A percentile compares a stretch with the other conserved stretches of the same genome.
phyloP scores from a whole-genome alignment of 495 filamentous ascomycete species.

The Penicillium cinerascens region DNA sequence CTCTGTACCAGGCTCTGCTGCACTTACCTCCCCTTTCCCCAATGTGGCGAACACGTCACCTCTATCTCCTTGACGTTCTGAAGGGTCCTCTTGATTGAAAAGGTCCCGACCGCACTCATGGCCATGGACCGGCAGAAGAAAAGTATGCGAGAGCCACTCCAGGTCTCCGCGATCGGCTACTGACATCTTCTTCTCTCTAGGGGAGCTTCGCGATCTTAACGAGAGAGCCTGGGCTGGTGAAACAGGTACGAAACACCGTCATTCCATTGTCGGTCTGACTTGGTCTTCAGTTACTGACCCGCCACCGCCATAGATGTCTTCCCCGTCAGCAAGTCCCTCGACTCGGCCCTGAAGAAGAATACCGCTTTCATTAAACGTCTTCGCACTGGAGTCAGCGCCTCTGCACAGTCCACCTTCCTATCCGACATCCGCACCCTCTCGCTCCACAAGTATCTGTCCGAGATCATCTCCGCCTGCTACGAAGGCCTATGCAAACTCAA shows the following conservation, averaged over 20 bases:
- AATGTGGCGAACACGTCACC: conserved; percentile 47
- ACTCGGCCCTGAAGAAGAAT: conserved; percentile 98
- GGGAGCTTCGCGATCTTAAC: conserved; percentile 87
- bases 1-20: background rate
- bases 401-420: conserved; percentile 75
- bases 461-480: conserved; percentile 96
- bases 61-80: conserved; percentile 38
- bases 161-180: conserved; percentile 1
- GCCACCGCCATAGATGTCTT: conserved; percentile 68
- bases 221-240: conserved; percentile 83
- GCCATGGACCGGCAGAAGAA: conserved; percentile 82
- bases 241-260: conserved; percentile 53
- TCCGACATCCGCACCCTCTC: conserved; percentile 90
- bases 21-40: conserved; percentile 7
- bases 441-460: conserved; percentile 94
- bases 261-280: background rate
- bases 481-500: conserved; percentile 93
- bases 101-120: conserved; percentile 7
- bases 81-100: conserved; percentile 36
- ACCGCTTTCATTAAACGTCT: conserved; percentile 98
- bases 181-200: conserved; percentile 42
- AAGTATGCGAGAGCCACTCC: conserved; percentile 49
- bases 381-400: conserved; percentile 79
- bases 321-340: conserved; percentile 72
- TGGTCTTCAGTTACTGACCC: conserved; percentile 2